phyloP scores from a whole-genome alignment of 2,329 filamentous ascomycete species.

The Trichoderma breve region DNA sequence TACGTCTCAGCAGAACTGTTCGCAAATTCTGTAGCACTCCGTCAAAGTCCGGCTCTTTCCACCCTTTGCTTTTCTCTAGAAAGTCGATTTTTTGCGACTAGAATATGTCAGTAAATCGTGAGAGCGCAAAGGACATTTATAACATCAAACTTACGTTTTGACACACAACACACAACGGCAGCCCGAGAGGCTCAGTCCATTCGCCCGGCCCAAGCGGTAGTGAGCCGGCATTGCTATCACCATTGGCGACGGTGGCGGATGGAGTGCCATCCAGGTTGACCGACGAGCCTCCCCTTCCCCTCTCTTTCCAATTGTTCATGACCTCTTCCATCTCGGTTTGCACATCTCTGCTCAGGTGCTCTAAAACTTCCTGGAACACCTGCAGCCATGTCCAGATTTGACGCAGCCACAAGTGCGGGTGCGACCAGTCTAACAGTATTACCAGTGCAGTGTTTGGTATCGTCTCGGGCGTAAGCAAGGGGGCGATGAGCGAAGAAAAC shows the following conservation, averaged over 20 bases:
- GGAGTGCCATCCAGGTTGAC: constrained; percentile 61
- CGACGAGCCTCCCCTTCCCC: constrained; percentile 63
- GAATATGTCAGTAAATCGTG: constrained; percentile 24
- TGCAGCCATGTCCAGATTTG: constrained; percentile 88
- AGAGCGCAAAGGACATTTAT: background rate
- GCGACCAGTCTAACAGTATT: constrained; percentile 91
- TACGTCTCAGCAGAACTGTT: constrained; percentile 83
- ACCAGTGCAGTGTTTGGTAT: constrained; percentile 85
- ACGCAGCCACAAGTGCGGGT: constrained; percentile 89
- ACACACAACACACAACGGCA: constrained; percentile 91
- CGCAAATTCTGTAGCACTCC: constrained; percentile 90
- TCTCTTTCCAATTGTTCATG: constrained; percentile 76
- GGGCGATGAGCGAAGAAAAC: constrained; percentile 78
- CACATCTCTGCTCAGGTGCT: constrained; percentile 70
- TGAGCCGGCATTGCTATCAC: constrained; percentile 61
- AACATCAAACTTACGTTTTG: constrained; percentile 67
- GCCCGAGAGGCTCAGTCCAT: constrained; percentile 84
- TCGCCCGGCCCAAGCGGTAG: constrained; percentile 83
- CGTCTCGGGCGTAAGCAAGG: constrained; percentile 78
- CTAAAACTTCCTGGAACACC: constrained; percentile 73
- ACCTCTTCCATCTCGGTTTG: constrained; percentile 84
- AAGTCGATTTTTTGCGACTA: constrained; percentile 86
- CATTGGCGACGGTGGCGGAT: constrained; percentile 49
- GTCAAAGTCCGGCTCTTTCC: constrained; percentile 97
- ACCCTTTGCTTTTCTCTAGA: constrained; percentile 83